These are phyloP conservation scores for Thraustotheca clavata DNA, from an alignment of 352 stramenopile genomes.

Conservation along the genomic window DNA sequence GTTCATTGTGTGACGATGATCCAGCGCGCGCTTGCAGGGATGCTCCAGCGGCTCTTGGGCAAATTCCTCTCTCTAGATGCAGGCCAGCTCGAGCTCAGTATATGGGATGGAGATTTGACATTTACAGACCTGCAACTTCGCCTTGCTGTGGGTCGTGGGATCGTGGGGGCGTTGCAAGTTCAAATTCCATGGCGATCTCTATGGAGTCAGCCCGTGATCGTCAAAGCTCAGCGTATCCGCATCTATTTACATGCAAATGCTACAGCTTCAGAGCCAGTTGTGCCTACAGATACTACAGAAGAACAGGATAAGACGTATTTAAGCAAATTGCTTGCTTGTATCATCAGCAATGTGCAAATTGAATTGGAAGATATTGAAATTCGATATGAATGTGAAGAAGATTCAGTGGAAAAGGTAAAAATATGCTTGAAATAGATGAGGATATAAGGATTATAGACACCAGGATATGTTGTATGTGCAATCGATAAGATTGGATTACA, in stretches of 20 bases:
- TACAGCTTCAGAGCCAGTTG: neutral
- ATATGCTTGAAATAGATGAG: neutral
- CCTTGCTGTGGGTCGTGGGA: conserved; percentile 65
- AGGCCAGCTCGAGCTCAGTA: conserved; percentile 70
- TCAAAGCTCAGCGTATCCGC: conserved; percentile 62
- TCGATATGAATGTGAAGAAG: conserved; percentile 67
- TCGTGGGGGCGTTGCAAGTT: conserved; percentile 65
- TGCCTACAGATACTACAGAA: neutral
- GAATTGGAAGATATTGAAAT: conserved; percentile 73
- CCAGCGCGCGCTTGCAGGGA: conserved; percentile 66
- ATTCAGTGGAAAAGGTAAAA: conserved; percentile 52
- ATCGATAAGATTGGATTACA: conserved; percentile 12
- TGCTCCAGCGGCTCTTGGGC: conserved; percentile 78
- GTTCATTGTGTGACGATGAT: conserved; percentile 51
- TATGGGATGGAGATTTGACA: conserved; percentile 80
- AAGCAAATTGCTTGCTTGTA: conserved; percentile 68
- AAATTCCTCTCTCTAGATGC: conserved; percentile 86
- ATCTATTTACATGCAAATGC: conserved; percentile 28
- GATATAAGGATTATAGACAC: too few species aligned
- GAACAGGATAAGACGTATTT: conserved; percentile 50
- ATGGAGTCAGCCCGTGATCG: conserved; percentile 75
- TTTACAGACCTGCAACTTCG: conserved; percentile 76
- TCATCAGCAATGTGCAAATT: conserved; percentile 83
- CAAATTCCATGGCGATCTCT: conserved; percentile 80
- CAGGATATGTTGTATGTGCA: conserved; percentile 2